These are phyloP conservation scores for Diaporthe vexans DNA, from an alignment of 2,329 filamentous ascomycete species.

Conservation along the genomic window DNA sequence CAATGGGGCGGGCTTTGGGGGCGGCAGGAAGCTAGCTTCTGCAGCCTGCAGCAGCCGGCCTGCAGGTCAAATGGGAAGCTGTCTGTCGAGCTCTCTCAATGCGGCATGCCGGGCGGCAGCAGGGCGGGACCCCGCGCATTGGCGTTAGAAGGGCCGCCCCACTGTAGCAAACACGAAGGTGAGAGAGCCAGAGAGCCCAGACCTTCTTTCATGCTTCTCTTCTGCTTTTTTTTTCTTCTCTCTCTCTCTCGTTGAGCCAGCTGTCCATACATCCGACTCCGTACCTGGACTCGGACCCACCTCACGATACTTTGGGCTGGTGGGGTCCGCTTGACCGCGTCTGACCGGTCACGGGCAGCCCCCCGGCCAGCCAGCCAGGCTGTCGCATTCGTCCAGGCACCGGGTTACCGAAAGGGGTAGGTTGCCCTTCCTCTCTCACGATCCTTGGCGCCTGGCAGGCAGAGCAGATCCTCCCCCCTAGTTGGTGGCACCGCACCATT, in stretches of 20 bases:
- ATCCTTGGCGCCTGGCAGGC: neutral
- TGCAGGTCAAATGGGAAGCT: neutral
- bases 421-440: neutral
- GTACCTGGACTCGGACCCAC: neutral
- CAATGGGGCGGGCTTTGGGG: neutral
- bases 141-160: neutral
- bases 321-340: neutral
- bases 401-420: neutral
- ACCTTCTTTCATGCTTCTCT: constrained; percentile 3
- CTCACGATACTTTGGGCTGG: neutral
- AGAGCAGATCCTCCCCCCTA: too few relatives aligned
- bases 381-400: neutral
- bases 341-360: constrained; percentile 16
- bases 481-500: too few relatives aligned
- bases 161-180: constrained; percentile 20
- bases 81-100: neutral
- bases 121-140: constrained; percentile 30
- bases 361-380: neutral
- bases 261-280: neutral
- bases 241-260: neutral
- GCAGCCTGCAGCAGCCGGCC: neutral
- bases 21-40: neutral
- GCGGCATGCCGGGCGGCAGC: neutral
- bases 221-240: neutral
- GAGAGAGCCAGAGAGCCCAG: neutral